Base-by-base conservation (phyloP, 257 asterid genomes). In the Solanum sitiens region DNA sequence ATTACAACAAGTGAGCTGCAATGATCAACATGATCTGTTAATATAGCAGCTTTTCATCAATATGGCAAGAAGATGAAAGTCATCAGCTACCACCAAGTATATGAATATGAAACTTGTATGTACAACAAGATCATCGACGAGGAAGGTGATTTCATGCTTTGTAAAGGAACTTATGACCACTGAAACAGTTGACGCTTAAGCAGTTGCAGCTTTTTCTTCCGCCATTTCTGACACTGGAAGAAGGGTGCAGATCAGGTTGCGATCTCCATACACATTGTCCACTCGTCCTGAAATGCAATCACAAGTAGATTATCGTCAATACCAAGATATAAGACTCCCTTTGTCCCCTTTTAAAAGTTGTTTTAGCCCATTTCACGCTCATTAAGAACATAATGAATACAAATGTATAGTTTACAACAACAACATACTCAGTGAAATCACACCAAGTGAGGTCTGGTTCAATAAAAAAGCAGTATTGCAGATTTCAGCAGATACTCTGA, bases 231-330 rank as follows among this genome's bases (percentile, higher is more conserved):
- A 91, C 89, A 92, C 94, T 44, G 99, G 93, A 72, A 93, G 98
- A 89, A 96, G 99, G 86, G 99, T 97, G 98, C 99, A 97, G 90
- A 92, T 87, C 74, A 97, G 99, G 98, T 96, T 94, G 44, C 99
- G 98, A 89, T 97, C 99, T 72, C 99, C 99, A n/a, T 97, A 96
- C 86, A 97, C 98, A 71, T 97, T 97, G 94, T 97, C 99, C 23
- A 97, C 98, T 0, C 98, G 98, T 75, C 98, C 99, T 97, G 92
- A 16, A 90, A 42, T 47, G 59, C 86, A 47, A 88, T 53, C 89
- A 71, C 25, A 11, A 35, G 27, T 30, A 14, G 3, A 23, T 76
- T 75, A 71, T 82, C 67, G 16, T 82, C 53, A 65, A n/a, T 68
- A 76, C 47, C n/a, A 30, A 44, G 44, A 68, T 86, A 85, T 83